A percentile compares a stretch with the other conserved stretches of the same genome.
phyloP scores from a whole-genome alignment of 108 stramenopile species.

The Schizochytrium sp. region DNA sequence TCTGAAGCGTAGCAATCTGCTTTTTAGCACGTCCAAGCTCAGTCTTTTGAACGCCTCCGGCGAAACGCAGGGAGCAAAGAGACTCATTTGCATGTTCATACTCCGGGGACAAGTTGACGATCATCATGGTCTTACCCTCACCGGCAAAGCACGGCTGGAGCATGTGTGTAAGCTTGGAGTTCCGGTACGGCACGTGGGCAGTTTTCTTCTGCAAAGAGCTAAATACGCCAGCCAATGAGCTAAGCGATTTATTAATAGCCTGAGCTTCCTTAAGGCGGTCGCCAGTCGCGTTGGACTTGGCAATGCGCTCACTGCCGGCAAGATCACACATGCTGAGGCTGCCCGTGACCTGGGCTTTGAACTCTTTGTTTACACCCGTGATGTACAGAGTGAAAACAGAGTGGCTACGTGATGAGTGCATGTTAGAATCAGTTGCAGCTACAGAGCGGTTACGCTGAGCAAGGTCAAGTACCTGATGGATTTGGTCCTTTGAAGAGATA shows the following conservation, averaged over 20 bases:
- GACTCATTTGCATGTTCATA: slow-evolving; percentile 85
- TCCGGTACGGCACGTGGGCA: slow-evolving; percentile 91
- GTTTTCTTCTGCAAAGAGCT: slow-evolving; percentile 87
- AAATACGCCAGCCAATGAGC: slow-evolving; percentile 97
- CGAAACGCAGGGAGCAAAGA: slow-evolving; percentile 92
- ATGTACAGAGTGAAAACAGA: slow-evolving; percentile 98
- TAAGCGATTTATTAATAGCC: slow-evolving; percentile 97
- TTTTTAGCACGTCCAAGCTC: slow-evolving; percentile 77
- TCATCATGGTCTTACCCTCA: slow-evolving; percentile 95
- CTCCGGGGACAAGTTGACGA: slow-evolving; percentile 92
- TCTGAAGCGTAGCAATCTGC: slow-evolving; percentile 13
- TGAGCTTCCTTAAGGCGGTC: slow-evolving; percentile 92
- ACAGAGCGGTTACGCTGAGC: slow-evolving; percentile 92
- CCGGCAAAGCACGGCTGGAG: slow-evolving; percentile 92
- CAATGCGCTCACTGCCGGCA: slow-evolving; percentile 96
- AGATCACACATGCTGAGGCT: slow-evolving; percentile 97
- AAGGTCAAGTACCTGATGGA: slow-evolving; percentile 86
- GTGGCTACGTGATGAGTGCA: slow-evolving; percentile 94
- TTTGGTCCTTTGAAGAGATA: slow-evolving; percentile 67
- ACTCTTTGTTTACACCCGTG: slow-evolving; percentile 86
- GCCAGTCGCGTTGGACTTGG: slow-evolving; percentile 89
- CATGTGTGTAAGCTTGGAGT: slow-evolving; percentile 92
- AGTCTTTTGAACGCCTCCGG: slow-evolving; percentile 75
- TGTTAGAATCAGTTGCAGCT: slow-evolving; percentile 97
- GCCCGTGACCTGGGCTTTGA: slow-evolving; percentile 86